Base-by-base conservation (phyloP, 1,139 yeast genomes). In the Suhomyces bribrorum region DNA sequence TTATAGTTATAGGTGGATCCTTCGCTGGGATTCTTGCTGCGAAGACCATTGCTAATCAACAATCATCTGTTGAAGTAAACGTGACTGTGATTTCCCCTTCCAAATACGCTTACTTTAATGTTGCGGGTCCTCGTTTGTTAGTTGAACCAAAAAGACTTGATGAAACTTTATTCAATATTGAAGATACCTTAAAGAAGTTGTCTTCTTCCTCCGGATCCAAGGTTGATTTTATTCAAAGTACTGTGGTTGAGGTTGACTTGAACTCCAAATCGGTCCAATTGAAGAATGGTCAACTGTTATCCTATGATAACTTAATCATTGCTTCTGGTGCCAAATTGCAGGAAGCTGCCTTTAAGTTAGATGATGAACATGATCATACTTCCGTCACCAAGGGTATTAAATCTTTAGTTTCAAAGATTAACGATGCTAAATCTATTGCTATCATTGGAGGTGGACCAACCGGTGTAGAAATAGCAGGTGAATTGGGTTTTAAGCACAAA, bases 361-460 rank as follows among this genome's bases (percentile, higher is more conserved):
- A 52, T 34, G 40, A 46, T 20, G 38, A 44, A 3, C 40, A 48
- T 1, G 47, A 42, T 27, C 38, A 38, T n/a, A 24, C 27, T 2
- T 31, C 34, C 6, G 46, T 60, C 5, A 38, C 46, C 15, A 41
- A 47, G 3, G 44, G 49, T 2, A 28, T 62, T 16, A 45, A 52
- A 31, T 35, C 45, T 9, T 44, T 59, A 20, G 32, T 49, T 4
- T 25, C 40, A 5, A 29, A 44, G 12, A 45, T 63, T 15, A 50
- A 54, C 34, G 4, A 35, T 2, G 59, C 69, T 7, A 41, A 51
- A 14, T 37, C 43, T 5, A 57, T 69, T 26, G 70, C 69, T 2
- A 50, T 69, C 4, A 42, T 68, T 23, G 75, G 75, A 2, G 74
- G 69, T 17, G 74, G 74, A 5, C 47, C 65, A 8, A 64, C 73